A percentile compares a stretch with the other conserved stretches of the same genome.
These are phyloP conservation scores for Bacidia rubella DNA, from an alignment of 495 filamentous ascomycete genomes.

Conservation along the genomic window DNA sequence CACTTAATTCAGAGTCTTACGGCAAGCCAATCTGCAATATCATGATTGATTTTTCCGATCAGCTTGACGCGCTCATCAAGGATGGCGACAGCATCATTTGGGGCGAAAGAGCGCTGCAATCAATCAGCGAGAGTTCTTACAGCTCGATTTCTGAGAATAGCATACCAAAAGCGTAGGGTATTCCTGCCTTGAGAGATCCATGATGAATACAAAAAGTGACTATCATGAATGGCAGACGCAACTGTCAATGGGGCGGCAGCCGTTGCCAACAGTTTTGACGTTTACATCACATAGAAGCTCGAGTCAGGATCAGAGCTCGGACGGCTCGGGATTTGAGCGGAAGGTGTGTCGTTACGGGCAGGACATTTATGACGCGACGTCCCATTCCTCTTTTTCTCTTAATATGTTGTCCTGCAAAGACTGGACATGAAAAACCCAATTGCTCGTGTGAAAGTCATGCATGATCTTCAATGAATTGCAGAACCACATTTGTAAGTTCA, in stretches of 20 bases:
- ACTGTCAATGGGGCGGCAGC: neutral
- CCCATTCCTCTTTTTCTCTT: too few relatives aligned
- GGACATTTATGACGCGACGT: too few relatives aligned
- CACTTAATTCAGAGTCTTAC: conserved; percentile 34
- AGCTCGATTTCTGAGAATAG: neutral
- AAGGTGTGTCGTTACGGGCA: neutral
- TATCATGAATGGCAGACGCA: neutral
- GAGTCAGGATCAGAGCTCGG: neutral
- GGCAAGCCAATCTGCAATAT: conserved; percentile 96
- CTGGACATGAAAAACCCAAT: too few relatives aligned
- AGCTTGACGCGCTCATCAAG: conserved; percentile 80
- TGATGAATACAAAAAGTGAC: conserved; percentile 12
- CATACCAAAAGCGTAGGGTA: conserved; percentile 94
- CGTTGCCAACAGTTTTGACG: neutral
- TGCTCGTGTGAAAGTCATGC: too few relatives aligned
- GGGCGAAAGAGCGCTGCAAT: conserved; percentile 63
- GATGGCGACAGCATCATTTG: conserved; percentile 68
- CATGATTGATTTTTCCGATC: conserved; percentile 72
- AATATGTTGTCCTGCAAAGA: too few relatives aligned
- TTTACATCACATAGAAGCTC: neutral
- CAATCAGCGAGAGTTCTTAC: neutral
- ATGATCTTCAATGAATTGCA: too few relatives aligned
- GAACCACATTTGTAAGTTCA: too few relatives aligned
- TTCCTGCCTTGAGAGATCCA: conserved; percentile 81
- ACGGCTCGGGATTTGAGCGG: neutral